Evolutionary conservation across 2,329 filamentous ascomycete species (phyloP).

Genomic region (Pseudogymnoascus verrucosus): DNA sequence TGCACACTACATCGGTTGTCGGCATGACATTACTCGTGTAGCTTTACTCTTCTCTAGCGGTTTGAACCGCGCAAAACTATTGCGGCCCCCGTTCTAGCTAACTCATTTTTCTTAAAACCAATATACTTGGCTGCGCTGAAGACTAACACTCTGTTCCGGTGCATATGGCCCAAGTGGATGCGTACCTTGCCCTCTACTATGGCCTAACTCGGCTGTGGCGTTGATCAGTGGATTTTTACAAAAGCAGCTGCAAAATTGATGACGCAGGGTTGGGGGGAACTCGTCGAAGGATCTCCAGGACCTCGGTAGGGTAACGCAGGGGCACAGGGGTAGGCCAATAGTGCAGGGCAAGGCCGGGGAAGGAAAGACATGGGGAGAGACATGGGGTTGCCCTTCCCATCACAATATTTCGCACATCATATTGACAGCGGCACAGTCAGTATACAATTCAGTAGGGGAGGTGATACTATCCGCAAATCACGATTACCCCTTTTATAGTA

Average conservation of each 20-base stretch:
- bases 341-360: not conserved
- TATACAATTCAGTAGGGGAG: too few species aligned
- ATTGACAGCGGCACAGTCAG: not conserved
- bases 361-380: not conserved
- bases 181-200: too few species aligned
- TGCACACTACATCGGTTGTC: not conserved
- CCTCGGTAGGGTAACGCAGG: not conserved
- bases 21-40: not conserved
- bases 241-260: not conserved
- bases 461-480: not conserved
- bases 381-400: not conserved
- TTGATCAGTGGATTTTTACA: not conserved
- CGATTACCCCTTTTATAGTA: not conserved
- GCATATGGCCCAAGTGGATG: not conserved
- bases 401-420: not conserved
- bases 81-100: not conserved
- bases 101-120: not conserved
- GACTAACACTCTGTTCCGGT: not conserved
- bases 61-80: not conserved
- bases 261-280: not conserved
- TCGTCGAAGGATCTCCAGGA: not conserved
- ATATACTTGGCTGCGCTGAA: not conserved
- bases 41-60: not conserved
- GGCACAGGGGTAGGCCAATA: constrained; percentile 4
- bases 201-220: not conserved